These are phyloP conservation scores for Nicotiana otophora DNA, from an alignment of 257 asterid genomes.

Conservation along the genomic window DNA sequence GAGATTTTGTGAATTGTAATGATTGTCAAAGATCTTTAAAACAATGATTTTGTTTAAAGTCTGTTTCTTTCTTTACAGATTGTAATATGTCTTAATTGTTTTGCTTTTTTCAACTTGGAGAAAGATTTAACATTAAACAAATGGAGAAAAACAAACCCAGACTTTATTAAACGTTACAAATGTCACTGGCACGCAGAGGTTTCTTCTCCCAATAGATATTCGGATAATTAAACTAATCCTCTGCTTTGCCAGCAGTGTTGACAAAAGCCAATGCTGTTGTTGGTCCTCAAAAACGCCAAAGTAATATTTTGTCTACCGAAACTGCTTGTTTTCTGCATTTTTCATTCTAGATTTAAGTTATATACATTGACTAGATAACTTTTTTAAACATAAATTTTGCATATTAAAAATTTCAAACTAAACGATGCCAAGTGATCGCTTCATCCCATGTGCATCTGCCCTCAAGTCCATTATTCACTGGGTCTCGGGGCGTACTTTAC, in stretches of 20 bases:
- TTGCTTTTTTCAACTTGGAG: not conserved
- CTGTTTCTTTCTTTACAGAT: slow-evolving; percentile 31
- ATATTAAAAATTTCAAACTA: no score
- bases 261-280: not conserved
- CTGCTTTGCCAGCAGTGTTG: slow-evolving; percentile 3
- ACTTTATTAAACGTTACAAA: not conserved
- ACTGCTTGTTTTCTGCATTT: not conserved
- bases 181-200: not conserved
- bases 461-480: no score
- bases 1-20: not conserved
- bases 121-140: not conserved
- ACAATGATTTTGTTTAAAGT: slow-evolving; percentile 8
- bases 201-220: slow-evolving; percentile 6
- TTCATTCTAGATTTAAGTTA: not conserved
- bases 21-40: slow-evolving; percentile 9
- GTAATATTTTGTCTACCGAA: not conserved
- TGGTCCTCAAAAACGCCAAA: not conserved
- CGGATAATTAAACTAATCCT: slow-evolving; percentile 7
- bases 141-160: not conserved
- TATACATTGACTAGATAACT: no score
- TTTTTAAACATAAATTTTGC: no score
- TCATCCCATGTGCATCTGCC: no score
- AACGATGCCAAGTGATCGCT: no score
- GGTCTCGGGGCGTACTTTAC: no score
- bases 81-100: slow-evolving; percentile 27